Percentiles rank a stretch among this genome's conserved stretches.
phyloP scores from a whole-genome alignment of 2,329 filamentous ascomycete genomes.

The Diplodia intermedia region DNA sequence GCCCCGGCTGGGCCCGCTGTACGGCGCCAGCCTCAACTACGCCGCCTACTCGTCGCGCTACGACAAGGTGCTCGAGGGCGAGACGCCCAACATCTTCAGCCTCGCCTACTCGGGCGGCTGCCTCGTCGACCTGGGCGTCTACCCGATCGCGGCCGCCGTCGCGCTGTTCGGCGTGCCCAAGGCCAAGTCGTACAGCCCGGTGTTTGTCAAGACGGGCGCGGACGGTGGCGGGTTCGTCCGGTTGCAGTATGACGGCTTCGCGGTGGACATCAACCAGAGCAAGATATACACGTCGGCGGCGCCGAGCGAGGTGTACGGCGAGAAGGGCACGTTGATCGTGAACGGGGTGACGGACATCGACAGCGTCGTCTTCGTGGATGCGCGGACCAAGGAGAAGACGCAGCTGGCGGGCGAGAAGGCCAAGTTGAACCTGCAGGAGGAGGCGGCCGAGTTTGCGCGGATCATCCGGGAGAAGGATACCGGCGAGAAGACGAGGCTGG shows the following conservation, averaged over 20 bases:
- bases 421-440: constrained; percentile 56
- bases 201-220: constrained; percentile 53
- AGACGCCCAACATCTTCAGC: constrained; percentile 58
- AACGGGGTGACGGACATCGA: constrained; percentile 56
- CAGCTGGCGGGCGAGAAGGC: constrained; percentile 50
- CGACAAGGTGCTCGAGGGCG: constrained; percentile 55
- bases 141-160: constrained; percentile 56
- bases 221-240: constrained; percentile 56
- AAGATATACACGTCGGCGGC: constrained; percentile 56
- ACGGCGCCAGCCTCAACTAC: constrained; percentile 54
- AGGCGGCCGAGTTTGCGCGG: constrained; percentile 55
- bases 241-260: constrained; percentile 54
- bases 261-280: constrained; percentile 52
- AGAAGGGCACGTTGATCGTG: constrained; percentile 55
- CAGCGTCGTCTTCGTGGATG: constrained; percentile 50
- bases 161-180: constrained; percentile 56
- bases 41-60: constrained; percentile 56
- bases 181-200: constrained; percentile 51
- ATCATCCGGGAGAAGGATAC: constrained; percentile 52
- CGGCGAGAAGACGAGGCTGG: constrained; percentile 48
- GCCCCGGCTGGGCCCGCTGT: constrained; percentile 51
- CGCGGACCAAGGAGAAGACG: constrained; percentile 51
- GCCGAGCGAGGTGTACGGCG: constrained; percentile 55
- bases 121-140: constrained; percentile 58
- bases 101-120: constrained; percentile 56